phyloP scores from a whole-genome alignment of 192 early-diverging fungal species.

The Helicostylum pulchrum region DNA sequence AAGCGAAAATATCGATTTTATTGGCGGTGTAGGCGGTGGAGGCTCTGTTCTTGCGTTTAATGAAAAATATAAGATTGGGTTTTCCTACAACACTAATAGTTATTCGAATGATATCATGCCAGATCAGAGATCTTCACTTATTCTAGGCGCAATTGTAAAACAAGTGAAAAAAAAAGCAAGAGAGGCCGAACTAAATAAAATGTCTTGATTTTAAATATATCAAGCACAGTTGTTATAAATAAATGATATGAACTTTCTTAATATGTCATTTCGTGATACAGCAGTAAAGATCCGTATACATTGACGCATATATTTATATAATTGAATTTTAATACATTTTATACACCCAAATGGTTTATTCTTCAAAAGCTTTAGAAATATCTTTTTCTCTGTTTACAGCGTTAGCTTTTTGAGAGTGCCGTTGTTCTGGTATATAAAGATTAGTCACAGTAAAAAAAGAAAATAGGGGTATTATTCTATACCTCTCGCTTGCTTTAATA shows the following conservation, averaged over 20 bases:
- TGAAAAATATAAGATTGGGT: conserved; percentile 49
- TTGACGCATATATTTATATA: no score
- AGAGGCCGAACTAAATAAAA: no score
- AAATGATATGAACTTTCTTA: no score
- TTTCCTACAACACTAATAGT: conserved; percentile 58
- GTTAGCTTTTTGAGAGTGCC: not conserved
- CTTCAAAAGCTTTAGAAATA: conserved; percentile 22
- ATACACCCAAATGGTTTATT: not conserved
- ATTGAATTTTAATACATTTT: no score
- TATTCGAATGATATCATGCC: not conserved
- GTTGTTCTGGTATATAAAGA: conserved; percentile 5
- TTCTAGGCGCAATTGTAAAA: not conserved
- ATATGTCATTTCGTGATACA: no score
- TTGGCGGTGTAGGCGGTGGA: conserved; percentile 45
- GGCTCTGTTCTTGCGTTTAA: conserved; percentile 60
- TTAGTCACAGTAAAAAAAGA: not conserved
- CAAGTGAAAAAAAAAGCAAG: not conserved
- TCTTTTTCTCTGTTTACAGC: conserved; percentile 5
- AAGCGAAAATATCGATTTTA: conserved; percentile 38
- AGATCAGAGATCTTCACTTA: not conserved
- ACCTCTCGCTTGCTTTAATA: conserved; percentile 48
- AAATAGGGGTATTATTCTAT: not conserved
- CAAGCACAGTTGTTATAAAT: no score
- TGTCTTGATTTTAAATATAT: no score
- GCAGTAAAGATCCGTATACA: no score